Evolutionary conservation across 192 early-diverging fungal species (phyloP), one percentile per base, ranked within the genome.

Genomic region (Coemansia sp.): DNA sequence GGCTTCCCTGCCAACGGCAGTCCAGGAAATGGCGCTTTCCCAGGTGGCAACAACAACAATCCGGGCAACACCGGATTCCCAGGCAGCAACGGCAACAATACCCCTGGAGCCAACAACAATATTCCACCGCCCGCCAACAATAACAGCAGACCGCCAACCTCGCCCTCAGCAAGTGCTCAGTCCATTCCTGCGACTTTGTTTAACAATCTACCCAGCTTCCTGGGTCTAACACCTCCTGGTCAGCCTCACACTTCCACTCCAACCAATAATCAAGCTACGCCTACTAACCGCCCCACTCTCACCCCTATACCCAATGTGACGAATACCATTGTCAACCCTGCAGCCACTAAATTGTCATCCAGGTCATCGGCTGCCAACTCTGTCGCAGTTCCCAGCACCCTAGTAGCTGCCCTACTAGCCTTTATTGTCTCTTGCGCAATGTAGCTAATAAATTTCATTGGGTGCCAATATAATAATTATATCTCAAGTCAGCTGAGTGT

Each of bases 151-250:
- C 31, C 54, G 0, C 31, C 54, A 2, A 10, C 53, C 0, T 57
- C 54, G 14, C 54, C 54, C 29, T 57, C 54, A 6, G 34, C 54
- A 16, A 57, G 50, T 21, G 21, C 70, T 8, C 67, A 70, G 56
- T 60, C 74, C 10, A 62, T 75, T 11, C 73, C 73, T 0, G 56
- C 73, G 9, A 61, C 73, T 2, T 50, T 75, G 3, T 75, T 75
- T 37, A 60, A 69, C 54, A 37, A 75, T 24, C 64, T 75, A 45
- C 73, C 67, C 1, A 34, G 64, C 3, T 69, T 75, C 41, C 64
- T 75, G 2, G 73, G 73, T 10, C 37, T 39, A 10, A 39, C 37
- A 10, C 37, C 37, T 39, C 46, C 74, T 3, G 65, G 69, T 42
- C 74, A 71, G 21, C 14, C 50, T 4, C 64, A 42, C 6, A 31